A percentile compares a stretch with the other conserved stretches of the same genome.
Evolutionary conservation across 495 filamentous ascomycete genomes (phyloP).

Genomic region (Glutinoglossum americanum): DNA sequence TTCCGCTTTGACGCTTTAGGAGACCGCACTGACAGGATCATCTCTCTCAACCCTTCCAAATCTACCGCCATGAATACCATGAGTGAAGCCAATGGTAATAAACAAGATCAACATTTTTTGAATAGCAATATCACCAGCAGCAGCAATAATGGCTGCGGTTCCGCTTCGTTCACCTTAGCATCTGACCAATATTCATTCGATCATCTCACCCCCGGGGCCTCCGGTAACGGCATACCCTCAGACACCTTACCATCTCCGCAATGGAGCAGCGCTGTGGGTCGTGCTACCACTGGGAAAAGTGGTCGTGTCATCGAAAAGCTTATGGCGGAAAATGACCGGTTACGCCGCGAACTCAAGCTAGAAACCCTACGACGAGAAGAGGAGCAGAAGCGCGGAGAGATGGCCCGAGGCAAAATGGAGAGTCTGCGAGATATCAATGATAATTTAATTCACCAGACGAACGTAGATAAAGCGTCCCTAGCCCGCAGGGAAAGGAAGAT

Average conservation of each 20-base stretch:
- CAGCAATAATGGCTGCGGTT: not conserved
- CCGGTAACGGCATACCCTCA: not conserved
- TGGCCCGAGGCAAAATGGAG: conserved; percentile 48
- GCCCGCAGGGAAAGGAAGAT: conserved; percentile 63
- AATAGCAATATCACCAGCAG: not conserved
- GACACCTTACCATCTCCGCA: conserved; percentile 3
- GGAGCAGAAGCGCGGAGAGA: conserved; percentile 35
- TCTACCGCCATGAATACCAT: not conserved
- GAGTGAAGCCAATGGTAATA: not conserved
- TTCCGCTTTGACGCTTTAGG: not conserved
- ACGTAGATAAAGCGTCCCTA: conserved; percentile 50
- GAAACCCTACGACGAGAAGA: conserved; percentile 32
- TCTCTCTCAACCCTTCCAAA: not conserved
- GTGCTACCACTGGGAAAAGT: conserved; percentile 67
- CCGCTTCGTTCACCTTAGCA: not conserved
- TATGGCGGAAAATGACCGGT: conserved; percentile 69
- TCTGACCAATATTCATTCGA: not conserved
- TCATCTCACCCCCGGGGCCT: not conserved
- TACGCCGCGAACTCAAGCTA: conserved; percentile 59
- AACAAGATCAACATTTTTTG: not conserved
- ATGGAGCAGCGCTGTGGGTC: conserved; percentile 60
- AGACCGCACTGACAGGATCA: not conserved
- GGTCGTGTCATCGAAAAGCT: conserved; percentile 82
- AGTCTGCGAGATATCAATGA: conserved; percentile 54
- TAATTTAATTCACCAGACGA: conserved; percentile 37